Conservation (phyloP, 148 eudicot species). For the Polygonum aviculare region DNA sequence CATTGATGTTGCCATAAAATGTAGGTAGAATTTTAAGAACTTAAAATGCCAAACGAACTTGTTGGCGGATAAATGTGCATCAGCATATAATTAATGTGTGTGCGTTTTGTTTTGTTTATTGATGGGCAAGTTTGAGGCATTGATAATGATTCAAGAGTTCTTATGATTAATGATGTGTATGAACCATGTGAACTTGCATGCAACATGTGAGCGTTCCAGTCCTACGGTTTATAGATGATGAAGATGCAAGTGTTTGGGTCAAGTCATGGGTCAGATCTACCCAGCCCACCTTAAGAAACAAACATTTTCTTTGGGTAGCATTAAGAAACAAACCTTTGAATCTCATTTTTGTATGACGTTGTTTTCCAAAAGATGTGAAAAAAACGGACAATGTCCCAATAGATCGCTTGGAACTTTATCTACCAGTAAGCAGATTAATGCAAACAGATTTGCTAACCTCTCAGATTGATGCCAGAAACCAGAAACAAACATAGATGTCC, state of each 20-base stretch:
- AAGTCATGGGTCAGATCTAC: neutral
- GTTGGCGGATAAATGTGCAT: slow-evolving; percentile 4
- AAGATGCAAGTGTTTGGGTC: neutral
- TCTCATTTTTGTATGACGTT: too few relatives aligned
- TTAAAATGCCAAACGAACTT: neutral
- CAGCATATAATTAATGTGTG: neutral
- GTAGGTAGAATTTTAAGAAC: neutral
- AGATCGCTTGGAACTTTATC: neutral
- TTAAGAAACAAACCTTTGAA: too few relatives aligned
- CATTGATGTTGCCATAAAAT: neutral
- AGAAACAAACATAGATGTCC: neutral
- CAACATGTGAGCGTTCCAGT: neutral
- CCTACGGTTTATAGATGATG: neutral
- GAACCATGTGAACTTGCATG: neutral
- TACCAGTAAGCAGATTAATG: neutral
- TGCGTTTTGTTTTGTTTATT: too few relatives aligned
- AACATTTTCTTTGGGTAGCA: too few relatives aligned
- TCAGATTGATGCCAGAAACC: neutral
- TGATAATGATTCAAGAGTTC: neutral
- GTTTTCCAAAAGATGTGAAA: too few relatives aligned
- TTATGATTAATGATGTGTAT: neutral
- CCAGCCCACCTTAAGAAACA: neutral
- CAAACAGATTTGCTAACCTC: neutral
- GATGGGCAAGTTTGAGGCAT: neutral
- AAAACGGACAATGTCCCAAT: neutral